These are phyloP conservation scores for Sophora flavescens DNA, from an alignment of 306 rosid genomes.

Conservation along the genomic window DNA sequence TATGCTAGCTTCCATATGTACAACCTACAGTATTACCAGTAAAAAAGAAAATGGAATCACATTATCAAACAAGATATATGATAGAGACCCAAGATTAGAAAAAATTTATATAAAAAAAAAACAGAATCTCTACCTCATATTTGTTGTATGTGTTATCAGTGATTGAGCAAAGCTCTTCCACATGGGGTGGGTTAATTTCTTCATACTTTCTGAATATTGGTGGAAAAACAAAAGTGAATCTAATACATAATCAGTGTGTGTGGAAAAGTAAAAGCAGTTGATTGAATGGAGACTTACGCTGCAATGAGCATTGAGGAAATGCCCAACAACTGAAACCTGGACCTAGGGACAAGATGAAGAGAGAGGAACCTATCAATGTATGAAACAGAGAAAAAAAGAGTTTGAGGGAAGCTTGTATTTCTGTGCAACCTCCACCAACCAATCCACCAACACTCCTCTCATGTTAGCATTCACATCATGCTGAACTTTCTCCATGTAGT, in stretches of 20 bases:
- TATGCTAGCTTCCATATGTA: too few relatives aligned
- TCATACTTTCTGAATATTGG: slow-evolving; percentile 71
- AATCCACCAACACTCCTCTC: slow-evolving; percentile 83
- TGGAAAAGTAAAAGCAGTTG: background rate
- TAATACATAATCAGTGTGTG: background rate
- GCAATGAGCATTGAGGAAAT: slow-evolving; percentile 82
- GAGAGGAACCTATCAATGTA: slow-evolving; percentile 75
- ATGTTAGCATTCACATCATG: slow-evolving; percentile 58
- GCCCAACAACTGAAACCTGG: slow-evolving; percentile 70
- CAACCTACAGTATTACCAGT: too few relatives aligned
- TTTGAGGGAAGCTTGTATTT: slow-evolving; percentile 69
- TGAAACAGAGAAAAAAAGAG: slow-evolving; percentile 64
- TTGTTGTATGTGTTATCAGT: too few relatives aligned
- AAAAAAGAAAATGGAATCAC: too few relatives aligned
- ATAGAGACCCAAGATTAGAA: too few relatives aligned
- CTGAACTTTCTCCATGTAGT: slow-evolving; percentile 71
- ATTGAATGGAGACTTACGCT: slow-evolving; percentile 56
- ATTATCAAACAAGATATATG: too few relatives aligned
- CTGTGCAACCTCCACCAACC: slow-evolving; percentile 85
- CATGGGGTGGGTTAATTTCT: slow-evolving; percentile 77
- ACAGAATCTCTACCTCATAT: too few relatives aligned
- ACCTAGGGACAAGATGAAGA: slow-evolving; percentile 39
- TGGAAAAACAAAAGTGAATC: background rate
- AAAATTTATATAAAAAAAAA: too few relatives aligned
- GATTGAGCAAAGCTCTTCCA: too few relatives aligned